A percentile compares a stretch with the other conserved stretches of the same genome.
Evolutionary conservation across 1,284 basidiomycete genomes (phyloP).

Genomic region (Tilletia indica): DNA sequence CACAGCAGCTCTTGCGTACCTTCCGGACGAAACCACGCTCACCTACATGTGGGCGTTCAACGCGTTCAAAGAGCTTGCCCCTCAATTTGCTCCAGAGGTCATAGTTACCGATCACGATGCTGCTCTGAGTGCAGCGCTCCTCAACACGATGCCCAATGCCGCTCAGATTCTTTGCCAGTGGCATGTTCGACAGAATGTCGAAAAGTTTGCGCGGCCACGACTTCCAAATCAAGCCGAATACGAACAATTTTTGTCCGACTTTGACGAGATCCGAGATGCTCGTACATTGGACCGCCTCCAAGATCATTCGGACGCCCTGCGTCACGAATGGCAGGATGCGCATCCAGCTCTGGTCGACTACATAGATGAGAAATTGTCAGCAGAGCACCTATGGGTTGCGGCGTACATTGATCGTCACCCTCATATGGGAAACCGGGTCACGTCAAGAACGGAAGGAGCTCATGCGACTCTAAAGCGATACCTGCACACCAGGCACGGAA

Average conservation of each 20-base stretch:
- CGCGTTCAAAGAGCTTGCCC: not conserved
- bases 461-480: not conserved
- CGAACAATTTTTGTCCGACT: conserved; percentile 1
- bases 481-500: conserved; percentile 4
- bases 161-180: conserved; percentile 7
- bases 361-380: not conserved
- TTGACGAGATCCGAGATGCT: conserved; percentile 3
- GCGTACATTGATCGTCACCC: conserved; percentile 14
- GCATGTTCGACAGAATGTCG: conserved; percentile 15
- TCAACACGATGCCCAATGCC: not conserved
- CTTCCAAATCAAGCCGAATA: not conserved
- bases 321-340: not conserved
- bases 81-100: not conserved
- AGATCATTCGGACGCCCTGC: not conserved
- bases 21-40: not conserved
- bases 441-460: not conserved
- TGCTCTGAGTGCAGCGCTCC: not conserved
- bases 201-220: not conserved
- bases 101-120: conserved; percentile 9
- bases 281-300: not conserved
- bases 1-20: not conserved
- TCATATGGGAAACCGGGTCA: not conserved
- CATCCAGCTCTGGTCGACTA: conserved; percentile 1
- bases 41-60: conserved; percentile 3
- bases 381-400: not conserved